Percentiles rank a stretch among this genome's conserved stretches.
Evolutionary conservation across 805 yeast species (phyloP).

Genomic region (Metschnikowia cubensis): DNA sequence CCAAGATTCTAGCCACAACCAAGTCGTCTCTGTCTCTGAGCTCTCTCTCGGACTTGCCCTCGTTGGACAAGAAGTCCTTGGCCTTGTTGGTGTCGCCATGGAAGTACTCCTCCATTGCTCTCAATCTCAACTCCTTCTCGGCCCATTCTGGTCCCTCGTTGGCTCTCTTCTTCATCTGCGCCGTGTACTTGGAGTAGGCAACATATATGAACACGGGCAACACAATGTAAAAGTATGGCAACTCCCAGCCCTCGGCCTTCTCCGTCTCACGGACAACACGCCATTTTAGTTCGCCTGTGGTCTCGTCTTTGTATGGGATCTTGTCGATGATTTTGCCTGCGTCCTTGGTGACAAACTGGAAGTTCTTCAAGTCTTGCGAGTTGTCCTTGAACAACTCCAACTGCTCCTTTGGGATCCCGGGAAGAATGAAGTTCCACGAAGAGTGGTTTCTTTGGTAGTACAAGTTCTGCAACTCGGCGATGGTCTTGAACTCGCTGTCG

Average conservation of each 20-base stretch:
- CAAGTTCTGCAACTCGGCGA: slow-evolving; percentile 66
- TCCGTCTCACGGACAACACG: slow-evolving; percentile 67
- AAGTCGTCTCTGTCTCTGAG: slow-evolving; percentile 67
- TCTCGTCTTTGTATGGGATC: slow-evolving; percentile 75
- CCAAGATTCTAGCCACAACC: slow-evolving; percentile 74
- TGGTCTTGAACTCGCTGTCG: slow-evolving; percentile 66
- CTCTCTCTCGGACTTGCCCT: slow-evolving; percentile 51
- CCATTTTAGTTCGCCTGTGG: slow-evolving; percentile 79
- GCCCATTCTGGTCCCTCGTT: slow-evolving; percentile 70
- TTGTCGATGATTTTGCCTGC: slow-evolving; percentile 69
- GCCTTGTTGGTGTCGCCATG: slow-evolving; percentile 51
- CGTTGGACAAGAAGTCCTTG: slow-evolving; percentile 49
- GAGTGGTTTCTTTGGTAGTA: slow-evolving; percentile 55
- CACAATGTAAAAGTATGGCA: slow-evolving; percentile 63
- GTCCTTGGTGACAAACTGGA: slow-evolving; percentile 48
- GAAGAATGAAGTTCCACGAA: slow-evolving; percentile 42
- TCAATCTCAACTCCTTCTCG: slow-evolving; percentile 69
- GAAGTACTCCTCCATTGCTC: slow-evolving; percentile 64
- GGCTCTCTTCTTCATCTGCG: slow-evolving; percentile 39
- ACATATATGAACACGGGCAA: slow-evolving; percentile 65
- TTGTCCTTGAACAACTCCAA: slow-evolving; percentile 56
- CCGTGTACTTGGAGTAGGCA: slow-evolving; percentile 45
- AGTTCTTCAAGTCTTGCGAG: slow-evolving; percentile 54
- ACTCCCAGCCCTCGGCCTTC: slow-evolving; percentile 82
- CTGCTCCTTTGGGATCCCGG: slow-evolving; percentile 51